These are phyloP conservation scores for Hyaloscypha hepaticicola DNA, from an alignment of 495 filamentous ascomycete species.

Conservation along the genomic window DNA sequence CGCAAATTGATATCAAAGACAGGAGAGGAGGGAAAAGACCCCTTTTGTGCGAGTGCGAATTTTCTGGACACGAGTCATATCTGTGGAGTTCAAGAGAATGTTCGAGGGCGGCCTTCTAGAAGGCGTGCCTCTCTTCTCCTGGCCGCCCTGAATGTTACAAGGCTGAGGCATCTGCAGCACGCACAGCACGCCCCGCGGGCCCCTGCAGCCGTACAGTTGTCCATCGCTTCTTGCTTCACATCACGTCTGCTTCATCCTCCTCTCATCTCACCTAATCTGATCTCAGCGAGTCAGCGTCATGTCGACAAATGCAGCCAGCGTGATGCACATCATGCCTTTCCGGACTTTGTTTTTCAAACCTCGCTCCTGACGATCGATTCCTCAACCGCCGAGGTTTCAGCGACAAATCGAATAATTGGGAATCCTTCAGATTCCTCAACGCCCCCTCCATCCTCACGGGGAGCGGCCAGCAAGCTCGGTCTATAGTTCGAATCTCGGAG, in stretches of 20 bases:
- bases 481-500: not conserved
- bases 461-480: not conserved
- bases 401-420: not conserved
- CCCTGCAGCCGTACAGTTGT: conserved; percentile 18
- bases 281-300: not conserved
- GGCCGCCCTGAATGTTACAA: conserved; percentile 4
- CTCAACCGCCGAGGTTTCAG: not conserved
- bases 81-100: not conserved
- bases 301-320: not conserved
- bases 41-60: not conserved
- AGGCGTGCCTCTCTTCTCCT: not conserved
- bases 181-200: conserved; percentile 9
- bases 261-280: conserved; percentile 10
- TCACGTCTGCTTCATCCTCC: conserved; percentile 11
- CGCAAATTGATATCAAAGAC: not conserved
- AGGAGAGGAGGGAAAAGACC: not conserved
- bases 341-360: not conserved
- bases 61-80: not conserved
- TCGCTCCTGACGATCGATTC: not conserved
- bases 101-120: not conserved
- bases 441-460: not conserved
- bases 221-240: conserved; percentile 11
- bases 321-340: not conserved
- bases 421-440: not conserved
- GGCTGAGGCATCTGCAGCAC: conserved; percentile 23